Conservation (phyloP, 768 basidiomycete species). For the Lactifluus piperatus region DNA sequence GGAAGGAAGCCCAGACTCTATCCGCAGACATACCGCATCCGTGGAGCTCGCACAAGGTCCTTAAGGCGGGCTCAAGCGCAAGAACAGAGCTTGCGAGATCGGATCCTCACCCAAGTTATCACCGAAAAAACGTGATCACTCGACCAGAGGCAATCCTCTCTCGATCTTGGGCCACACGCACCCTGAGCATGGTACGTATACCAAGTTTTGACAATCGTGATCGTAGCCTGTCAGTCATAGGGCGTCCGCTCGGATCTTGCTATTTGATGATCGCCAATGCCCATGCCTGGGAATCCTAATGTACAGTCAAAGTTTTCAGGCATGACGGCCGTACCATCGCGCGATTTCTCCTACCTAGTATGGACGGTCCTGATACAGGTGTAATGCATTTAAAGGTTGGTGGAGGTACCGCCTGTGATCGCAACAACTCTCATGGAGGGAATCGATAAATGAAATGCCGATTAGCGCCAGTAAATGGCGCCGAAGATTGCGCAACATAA, state of each 20-base stretch:
- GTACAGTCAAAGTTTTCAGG: neutral
- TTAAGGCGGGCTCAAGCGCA: neutral
- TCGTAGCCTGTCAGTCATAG: neutral
- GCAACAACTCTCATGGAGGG: neutral
- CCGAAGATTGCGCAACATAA: neutral
- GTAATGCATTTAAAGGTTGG: neutral
- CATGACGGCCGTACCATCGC: neutral
- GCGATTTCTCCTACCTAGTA: neutral
- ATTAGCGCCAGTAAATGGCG: constrained; percentile 5
- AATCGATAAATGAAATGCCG: neutral
- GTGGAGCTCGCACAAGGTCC: constrained; percentile 4
- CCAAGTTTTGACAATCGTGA: too few relatives aligned
- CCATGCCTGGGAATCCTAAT: neutral
- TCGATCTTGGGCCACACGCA: neutral
- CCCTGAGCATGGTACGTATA: too few relatives aligned
- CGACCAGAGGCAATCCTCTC: neutral
- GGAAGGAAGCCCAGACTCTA: constrained; percentile 11
- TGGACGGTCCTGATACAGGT: neutral
- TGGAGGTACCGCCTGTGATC: constrained; percentile 6
- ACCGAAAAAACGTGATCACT: neutral
- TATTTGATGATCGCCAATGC: neutral
- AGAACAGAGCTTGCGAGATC: neutral
- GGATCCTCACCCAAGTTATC: neutral
- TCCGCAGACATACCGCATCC: neutral
- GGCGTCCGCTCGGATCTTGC: neutral